Base-by-base conservation (phyloP, 306 rosid genomes). In the Trifolium subterraneum region DNA sequence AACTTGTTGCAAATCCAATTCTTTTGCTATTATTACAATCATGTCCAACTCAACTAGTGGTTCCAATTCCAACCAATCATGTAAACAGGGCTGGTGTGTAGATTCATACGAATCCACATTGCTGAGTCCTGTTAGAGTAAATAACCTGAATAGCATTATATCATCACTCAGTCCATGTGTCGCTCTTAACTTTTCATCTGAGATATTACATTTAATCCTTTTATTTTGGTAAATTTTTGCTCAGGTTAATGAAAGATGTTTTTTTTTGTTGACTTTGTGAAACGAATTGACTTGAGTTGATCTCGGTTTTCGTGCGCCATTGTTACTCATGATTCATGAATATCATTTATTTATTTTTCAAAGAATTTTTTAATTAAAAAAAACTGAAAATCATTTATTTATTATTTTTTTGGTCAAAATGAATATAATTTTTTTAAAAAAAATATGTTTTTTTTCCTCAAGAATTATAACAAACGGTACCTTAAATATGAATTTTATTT, bases 11-110 rank as follows among this genome's bases (percentile, higher is more conserved):
- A 13, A 12, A n/a, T 48, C 20, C 20, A 48, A 48, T 48, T 48
- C 22, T 6, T 48, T n/a, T 48, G 55, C 55, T 6, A 35, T n/a
- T 50, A 4, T n/a, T n/a, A n/a, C 7, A 5, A 50, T 16, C 55
- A 86, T 82, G 89, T 74, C 83, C 18, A 82, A 82, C 68, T 73
- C 7, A 11, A 4, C 77, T 14, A 70, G 19, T 67, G 79, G 79
- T 48, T 35, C 77, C 0, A 50, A 83, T 35, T 35, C 81, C 0
- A 50, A 79, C 52, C 76, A 6, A 8, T 35, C 38, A 6, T 6
- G 38, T 35, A 35, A 35, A 42, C 44, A 72, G 4, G 72, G 64
- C 33, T 7, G 1, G 2, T 22, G 10, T 50, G 19, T 50, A 1
- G 15, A 64, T n/a, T 31, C 2, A 19, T 10, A 48, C 6, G 79